Base-by-base conservation (phyloP, 2,329 filamentous ascomycete species). In the Diaporthe vexans region DNA sequence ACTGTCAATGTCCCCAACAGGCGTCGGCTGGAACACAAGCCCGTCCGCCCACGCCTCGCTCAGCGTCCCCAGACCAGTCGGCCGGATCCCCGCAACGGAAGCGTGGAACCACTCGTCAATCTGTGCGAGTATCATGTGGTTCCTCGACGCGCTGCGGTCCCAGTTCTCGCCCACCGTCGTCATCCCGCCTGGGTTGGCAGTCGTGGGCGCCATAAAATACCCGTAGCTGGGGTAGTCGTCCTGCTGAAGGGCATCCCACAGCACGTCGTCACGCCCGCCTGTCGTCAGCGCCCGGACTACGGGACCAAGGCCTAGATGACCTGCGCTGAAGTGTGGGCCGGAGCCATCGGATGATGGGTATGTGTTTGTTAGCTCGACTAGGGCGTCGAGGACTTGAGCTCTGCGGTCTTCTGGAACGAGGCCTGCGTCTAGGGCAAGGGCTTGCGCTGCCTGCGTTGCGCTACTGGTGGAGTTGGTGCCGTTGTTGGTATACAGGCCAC, bases 61-160 rank as follows among this genome's bases (percentile, higher is more conserved):
- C 1, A 52, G n/a, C 21, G 48, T 52, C n/a, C n/a, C n/a, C 7
- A 52, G 48, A 3, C 48, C 11, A 0, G n/a, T 17, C 1, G 48
- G 48, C 3, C 11, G 48, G 46, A 74, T 74, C 11, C 72, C 72
- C 29, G 72, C 72, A 13, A 74, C 24, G 29, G 52, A 52, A 7
- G 72, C 72, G 33, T 74, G 72, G 52, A 74, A 71, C 72, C 72
- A 74, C 57, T 74, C 72, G 54, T 74, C 72, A 33, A 74, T 63
- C 72, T 74, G 72, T 43, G 72, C 72, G 35, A 74, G 72, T 8
- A 74, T 74, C 72, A 74, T 74, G 72, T 74, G 72, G 56, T 74
- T 74, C 72, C 71, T 71, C 13, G 72, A 74, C 17, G 40, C 56
- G 35, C 65, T 21, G 19, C 65, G 65, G 3, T 52, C 68, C 72